Base-by-base conservation (phyloP, 2,329 filamentous ascomycete species). In the Rhexocercosporidium sp. region DNA sequence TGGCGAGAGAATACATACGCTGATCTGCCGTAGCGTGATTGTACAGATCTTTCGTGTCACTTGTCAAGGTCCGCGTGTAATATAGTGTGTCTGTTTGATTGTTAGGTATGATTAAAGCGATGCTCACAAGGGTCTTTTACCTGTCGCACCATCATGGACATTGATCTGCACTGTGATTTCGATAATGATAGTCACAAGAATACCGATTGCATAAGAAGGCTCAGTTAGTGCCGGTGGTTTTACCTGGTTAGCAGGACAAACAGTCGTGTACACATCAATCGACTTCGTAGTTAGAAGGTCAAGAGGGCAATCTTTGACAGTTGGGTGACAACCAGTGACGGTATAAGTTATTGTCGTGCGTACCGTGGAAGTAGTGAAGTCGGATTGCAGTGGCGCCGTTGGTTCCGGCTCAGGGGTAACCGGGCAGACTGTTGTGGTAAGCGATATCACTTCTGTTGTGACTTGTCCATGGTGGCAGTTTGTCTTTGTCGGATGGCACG, bases 251-350 rank as follows among this genome's bases (percentile, higher is more conserved):
- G 39, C 41, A 41, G 78, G 77, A 70, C 71, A 77, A 51, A 78
- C 71, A 16, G 78, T 79, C 3, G 76, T 79, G 31, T 75, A 76
- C 57, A 77, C 57, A 51, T 71, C 66, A 51, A 78, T 73, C n/a
- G 68, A 72, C 22, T 76, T 69, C 29, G 75, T 78, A 3, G 75
- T 75, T 41, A 78, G 72, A 18, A 70, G 69, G 18, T 74, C 73
- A 14, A 67, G 16, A 4, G 65, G 64, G 37, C 66, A 69, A 29
- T 63, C 41, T 22, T 41, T 64, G 3, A 62, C 47, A 22, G 51
- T 61, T n/a, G 61, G 12, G 6, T 64, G 60, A 29, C 68, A 70
- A 18, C 59, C 51, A 1, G 68, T 69, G 20, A 70, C 59, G 3
- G 68, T 70, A 20, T 62, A 69, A 0, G 54, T 64, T 3, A 64